Evolutionary conservation across 371 early-diverging fungal genomes (phyloP).

Genomic region (Apophysomyces elegans): DNA sequence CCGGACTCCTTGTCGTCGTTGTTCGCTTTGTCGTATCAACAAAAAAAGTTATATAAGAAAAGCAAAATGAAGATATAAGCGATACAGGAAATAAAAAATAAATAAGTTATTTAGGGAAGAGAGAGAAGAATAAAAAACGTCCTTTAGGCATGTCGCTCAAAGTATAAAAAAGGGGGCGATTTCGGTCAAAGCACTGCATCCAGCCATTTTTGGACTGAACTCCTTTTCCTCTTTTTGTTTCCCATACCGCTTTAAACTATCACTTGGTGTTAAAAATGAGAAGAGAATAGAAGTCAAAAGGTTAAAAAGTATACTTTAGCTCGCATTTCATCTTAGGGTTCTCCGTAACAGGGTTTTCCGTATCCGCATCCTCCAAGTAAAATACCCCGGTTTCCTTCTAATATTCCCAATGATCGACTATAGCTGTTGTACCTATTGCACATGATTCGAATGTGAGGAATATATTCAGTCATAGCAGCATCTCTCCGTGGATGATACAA

Average conservation of each 20-base stretch:
- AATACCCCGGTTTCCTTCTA: too few relatives aligned
- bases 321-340: too few relatives aligned
- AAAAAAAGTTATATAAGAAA: background rate
- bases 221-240: background rate
- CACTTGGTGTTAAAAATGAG: too few relatives aligned
- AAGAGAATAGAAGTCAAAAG: too few relatives aligned
- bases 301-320: too few relatives aligned
- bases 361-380: too few relatives aligned
- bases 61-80: background rate
- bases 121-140: background rate
- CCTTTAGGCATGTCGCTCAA: background rate
- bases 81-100: background rate
- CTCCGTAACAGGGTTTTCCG: too few relatives aligned
- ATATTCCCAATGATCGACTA: too few relatives aligned
- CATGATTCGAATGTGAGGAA: too few relatives aligned
- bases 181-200: conserved; percentile 12
- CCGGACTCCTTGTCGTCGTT: background rate
- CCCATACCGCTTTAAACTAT: too few relatives aligned
- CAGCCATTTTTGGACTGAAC: background rate
- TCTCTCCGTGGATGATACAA: background rate
- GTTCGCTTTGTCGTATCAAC: background rate
- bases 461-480: background rate
- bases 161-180: background rate
- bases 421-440: too few relatives aligned
- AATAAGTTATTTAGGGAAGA: background rate